Evolutionary conservation across 2,329 filamentous ascomycete genomes (phyloP).

Genomic region (Colletotrichum cereale): DNA sequence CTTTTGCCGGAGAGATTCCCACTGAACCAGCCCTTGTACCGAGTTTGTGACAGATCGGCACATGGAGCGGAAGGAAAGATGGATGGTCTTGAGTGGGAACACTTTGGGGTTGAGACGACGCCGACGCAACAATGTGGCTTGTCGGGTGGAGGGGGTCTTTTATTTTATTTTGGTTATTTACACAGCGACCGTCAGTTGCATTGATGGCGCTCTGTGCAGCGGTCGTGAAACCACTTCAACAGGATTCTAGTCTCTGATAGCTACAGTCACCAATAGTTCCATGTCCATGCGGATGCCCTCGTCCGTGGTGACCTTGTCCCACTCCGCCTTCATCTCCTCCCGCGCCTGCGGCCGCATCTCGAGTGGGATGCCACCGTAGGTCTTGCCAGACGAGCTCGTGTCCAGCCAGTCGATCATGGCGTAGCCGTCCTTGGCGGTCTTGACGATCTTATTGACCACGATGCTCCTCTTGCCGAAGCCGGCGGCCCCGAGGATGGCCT

Average conservation of each 20-base stretch:
- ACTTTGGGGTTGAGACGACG: neutral
- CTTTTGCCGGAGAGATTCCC: neutral
- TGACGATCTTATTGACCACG: slow-evolving; percentile 20
- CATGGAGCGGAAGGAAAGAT: neutral
- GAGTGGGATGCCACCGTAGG: slow-evolving; percentile 3
- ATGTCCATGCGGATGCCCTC: slow-evolving; percentile 26
- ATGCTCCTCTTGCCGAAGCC: slow-evolving; percentile 13
- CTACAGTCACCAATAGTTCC: slow-evolving; percentile 20
- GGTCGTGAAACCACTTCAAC: neutral
- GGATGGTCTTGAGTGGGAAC: neutral
- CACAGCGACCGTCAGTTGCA: neutral
- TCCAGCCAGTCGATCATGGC: slow-evolving; percentile 32
- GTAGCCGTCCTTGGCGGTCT: slow-evolving; percentile 11
- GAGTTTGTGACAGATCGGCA: neutral
- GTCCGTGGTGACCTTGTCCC: slow-evolving; percentile 23
- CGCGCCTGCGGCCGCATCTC: slow-evolving; percentile 13
- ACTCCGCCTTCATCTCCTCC: slow-evolving; percentile 24
- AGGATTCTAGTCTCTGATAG: neutral
- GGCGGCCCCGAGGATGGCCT: neutral
- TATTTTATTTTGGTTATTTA: neutral
- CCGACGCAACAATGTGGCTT: neutral
- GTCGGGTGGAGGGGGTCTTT: no score
- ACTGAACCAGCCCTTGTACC: neutral
- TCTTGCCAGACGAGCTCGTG: slow-evolving; percentile 28
- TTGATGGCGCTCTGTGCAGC: neutral